Evolutionary conservation across 2,329 filamentous ascomycete genomes (phyloP), one percentile per base, ranked within the genome.

Genomic region (Myriangium duriaei): DNA sequence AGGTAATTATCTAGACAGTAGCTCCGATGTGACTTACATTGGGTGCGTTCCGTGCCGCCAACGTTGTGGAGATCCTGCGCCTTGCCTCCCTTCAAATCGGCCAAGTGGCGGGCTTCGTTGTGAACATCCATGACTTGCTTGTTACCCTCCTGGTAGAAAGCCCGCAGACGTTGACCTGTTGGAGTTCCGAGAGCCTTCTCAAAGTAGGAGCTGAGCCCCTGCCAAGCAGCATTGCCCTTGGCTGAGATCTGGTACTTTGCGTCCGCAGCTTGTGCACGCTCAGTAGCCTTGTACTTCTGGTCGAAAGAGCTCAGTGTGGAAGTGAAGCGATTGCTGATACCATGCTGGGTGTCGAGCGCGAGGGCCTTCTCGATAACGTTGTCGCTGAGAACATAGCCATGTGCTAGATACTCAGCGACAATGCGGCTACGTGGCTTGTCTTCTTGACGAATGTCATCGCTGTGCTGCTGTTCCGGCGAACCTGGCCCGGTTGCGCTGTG

Each of bases 351-450:
- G 67, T 98, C 91, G 36, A 96, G 76, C 18, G 83, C 75, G 53
- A 98, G 82, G 45, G 85, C 88, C 45, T 73, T 73, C 65, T 91
- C 74, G 50, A 94, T 79, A 35, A 83, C 82, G 40, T 72, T 67
- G 55, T 81, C 78, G 44, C 73, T 86, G 47, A 96, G 70, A 28
- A 78, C 73, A 65, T 98, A 98, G 50, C 91, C 91, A 53, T 95
- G 85, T 9, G 91, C 87, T 21, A 98, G 80, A 62, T 96, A 95
- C 67, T 98, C 91, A 47, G 91, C 91, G 35, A 95, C 63, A 59
- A 98, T 94, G 52, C 91, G 84, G 29, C 82, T 76, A 52, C 87
- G 81, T 11, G 91, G 91, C 72, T 98, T 98, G 69, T 96, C 86
- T 63, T 98, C 91, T 58, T 98, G 91, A 11, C 79, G 76, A 51